Evolutionary conservation across 768 basidiomycete species (phyloP).

Genomic region (Lanmaoa pseudosensibilis): DNA sequence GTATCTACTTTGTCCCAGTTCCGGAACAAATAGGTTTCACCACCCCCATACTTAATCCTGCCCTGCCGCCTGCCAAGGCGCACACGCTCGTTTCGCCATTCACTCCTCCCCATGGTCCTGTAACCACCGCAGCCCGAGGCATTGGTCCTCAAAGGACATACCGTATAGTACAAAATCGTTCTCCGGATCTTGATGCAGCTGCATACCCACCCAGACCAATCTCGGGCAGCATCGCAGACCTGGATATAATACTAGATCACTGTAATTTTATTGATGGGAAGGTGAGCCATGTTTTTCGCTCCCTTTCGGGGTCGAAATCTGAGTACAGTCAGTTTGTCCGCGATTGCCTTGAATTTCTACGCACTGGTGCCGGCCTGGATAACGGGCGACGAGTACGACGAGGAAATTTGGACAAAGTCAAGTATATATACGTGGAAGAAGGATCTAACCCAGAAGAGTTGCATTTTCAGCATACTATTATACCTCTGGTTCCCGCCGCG

Average conservation of each 20-base stretch:
- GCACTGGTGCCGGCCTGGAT: constrained; percentile 83
- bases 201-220: constrained; percentile 85
- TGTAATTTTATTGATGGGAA: constrained; percentile 80
- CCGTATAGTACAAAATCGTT: constrained; percentile 50
- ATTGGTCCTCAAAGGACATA: constrained; percentile 76
- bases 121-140: constrained; percentile 53
- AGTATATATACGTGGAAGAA: constrained; percentile 73
- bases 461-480: constrained; percentile 5
- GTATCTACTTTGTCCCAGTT: constrained; percentile 40
- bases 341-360: constrained; percentile 88
- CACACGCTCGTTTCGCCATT: constrained; percentile 50
- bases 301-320: neutral
- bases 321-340: constrained; percentile 72
- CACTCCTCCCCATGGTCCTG: constrained; percentile 42
- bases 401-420: constrained; percentile 72
- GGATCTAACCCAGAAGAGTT: constrained; percentile 21
- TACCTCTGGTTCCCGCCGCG: constrained; percentile 23
- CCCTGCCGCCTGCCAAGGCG: constrained; percentile 52
- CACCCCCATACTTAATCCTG: constrained; percentile 62
- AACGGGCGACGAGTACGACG: constrained; percentile 70
- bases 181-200: constrained; percentile 55
- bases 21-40: constrained; percentile 61
- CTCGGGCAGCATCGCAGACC: constrained; percentile 78
- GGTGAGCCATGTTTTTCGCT: constrained; percentile 38
- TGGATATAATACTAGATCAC: constrained; percentile 83